Evolutionary conservation across 768 basidiomycete species (phyloP), one percentile per base, ranked within the genome.

Genomic region (Fibroporia radiculosa): DNA sequence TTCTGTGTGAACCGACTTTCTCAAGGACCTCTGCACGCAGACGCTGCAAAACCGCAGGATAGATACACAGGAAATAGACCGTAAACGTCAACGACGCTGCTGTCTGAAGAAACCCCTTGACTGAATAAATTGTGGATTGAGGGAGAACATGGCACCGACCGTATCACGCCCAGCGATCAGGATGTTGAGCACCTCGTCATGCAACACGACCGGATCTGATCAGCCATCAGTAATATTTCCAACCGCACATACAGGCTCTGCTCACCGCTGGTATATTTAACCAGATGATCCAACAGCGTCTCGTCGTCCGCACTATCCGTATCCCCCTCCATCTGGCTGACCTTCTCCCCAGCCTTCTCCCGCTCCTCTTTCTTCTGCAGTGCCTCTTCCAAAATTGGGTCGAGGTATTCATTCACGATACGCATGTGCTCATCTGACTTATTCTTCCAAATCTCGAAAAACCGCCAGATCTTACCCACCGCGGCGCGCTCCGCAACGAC

Each of bases 341-440:
- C 42, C 19, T 41, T 42, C 7, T 39, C 48, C 28, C 52, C 49
- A 3, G 27, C n/a, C 19, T 44, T 41, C 37, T 22, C 28, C 19
- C 57, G 45, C 33, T 51, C 58, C 29, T 63, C 59, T 44, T 66
- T 64, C 61, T 70, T 71, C 44, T 54, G 51, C 18, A 78, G 54
- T 2, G 69, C 68, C 19, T 72, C 64, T 29, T 63, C 56, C 4
- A 78, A 50, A 16, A 79, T 71, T 0, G 74, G 75, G 12, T 74
- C 68, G 10, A 78, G 63, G 52, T 74, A 72, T 6, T 60, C 60
- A 29, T 68, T 54, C 23, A 78, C 70, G 13, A 69, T 60, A 27
- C 62, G 57, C 62, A 69, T 66, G 8, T 65, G 60, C 19, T 64
- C 54, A 51, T 64, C 59, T 4, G 71, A 61, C 13, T 57, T 56